A percentile compares a stretch with the other conserved stretches of the same genome.
Conservation (phyloP, 148 eudicot species). For the Fagopyrum homotropicum region DNA sequence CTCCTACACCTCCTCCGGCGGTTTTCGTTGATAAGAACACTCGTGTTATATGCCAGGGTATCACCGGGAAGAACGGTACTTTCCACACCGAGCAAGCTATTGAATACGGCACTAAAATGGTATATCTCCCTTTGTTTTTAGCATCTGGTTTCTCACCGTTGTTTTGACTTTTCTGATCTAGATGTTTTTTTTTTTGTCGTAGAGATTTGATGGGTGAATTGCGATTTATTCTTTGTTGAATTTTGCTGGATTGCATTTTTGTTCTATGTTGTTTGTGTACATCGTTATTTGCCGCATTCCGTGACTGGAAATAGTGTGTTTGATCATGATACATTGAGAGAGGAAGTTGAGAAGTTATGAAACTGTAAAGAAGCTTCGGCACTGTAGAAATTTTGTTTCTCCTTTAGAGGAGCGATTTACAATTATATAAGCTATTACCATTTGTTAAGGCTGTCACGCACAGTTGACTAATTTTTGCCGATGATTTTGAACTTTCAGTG, state of each 20-base stretch:
- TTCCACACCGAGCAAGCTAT: slow-evolving; percentile 97
- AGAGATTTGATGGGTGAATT: background rate
- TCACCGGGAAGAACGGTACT: slow-evolving; percentile 91
- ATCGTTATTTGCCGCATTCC: background rate
- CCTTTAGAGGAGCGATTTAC: background rate
- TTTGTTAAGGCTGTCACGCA: too few species aligned
- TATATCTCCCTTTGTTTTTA: slow-evolving; percentile 16
- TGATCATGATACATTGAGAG: background rate
- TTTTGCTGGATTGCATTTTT: background rate
- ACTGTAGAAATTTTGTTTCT: background rate
- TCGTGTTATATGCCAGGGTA: slow-evolving; percentile 89
- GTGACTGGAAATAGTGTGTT: background rate
- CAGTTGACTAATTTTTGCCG: too few species aligned
- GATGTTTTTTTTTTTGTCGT: background rate
- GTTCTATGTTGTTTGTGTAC: background rate
- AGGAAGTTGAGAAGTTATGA: background rate
- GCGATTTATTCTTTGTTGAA: background rate
- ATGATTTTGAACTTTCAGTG: background rate
- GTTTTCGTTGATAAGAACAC: slow-evolving; percentile 94
- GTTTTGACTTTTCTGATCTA: background rate
- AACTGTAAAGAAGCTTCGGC: background rate
- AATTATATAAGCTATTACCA: background rate
- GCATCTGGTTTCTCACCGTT: background rate
- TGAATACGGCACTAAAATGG: slow-evolving; percentile 96
- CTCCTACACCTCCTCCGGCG: slow-evolving; percentile 62